Evolutionary conservation across 306 rosid species (phyloP).

Genomic region (Cicer yamashitae): DNA sequence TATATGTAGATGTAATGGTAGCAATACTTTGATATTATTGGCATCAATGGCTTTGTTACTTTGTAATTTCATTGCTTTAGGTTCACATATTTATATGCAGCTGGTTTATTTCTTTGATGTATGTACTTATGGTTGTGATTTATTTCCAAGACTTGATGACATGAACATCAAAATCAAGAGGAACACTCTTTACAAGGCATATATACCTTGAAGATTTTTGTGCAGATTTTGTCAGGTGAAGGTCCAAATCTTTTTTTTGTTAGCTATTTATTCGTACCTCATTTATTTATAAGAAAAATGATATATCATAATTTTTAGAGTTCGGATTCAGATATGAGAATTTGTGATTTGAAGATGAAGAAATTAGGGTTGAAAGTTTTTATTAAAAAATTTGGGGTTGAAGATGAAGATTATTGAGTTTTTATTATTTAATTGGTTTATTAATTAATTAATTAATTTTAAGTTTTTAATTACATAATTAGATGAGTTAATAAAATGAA

Average conservation of each 20-base stretch:
- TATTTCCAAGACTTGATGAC: constrained; percentile 85
- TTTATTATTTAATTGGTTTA: too few relatives aligned
- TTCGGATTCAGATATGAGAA: too few relatives aligned
- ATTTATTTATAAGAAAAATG: too few relatives aligned
- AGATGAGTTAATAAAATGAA: too few relatives aligned
- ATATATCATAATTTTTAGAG: too few relatives aligned
- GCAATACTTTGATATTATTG: constrained; percentile 8
- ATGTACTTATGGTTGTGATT: constrained; percentile 12
- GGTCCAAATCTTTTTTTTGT: constrained; percentile 8
- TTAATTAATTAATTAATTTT: too few relatives aligned
- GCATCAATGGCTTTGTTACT: not conserved
- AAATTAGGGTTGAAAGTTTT: too few relatives aligned
- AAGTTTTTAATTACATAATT: too few relatives aligned
- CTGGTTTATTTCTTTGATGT: constrained; percentile 1
- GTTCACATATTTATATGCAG: not conserved
- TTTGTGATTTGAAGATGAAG: too few relatives aligned
- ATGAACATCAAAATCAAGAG: constrained; percentile 99
- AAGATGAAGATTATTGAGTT: too few relatives aligned
- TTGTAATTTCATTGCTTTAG: constrained; percentile 13
- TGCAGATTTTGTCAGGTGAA: constrained; percentile 92
- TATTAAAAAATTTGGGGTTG: too few relatives aligned
- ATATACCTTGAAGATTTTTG: constrained; percentile 90
- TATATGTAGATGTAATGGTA: constrained; percentile 2
- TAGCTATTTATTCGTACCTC: not conserved
- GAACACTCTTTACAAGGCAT: constrained; percentile 94